Percentiles rank a stretch among this genome's conserved stretches.
These are phyloP conservation scores for Nitzschia sp. DNA, from an alignment of 108 stramenopile species.

Conservation along the genomic window DNA sequence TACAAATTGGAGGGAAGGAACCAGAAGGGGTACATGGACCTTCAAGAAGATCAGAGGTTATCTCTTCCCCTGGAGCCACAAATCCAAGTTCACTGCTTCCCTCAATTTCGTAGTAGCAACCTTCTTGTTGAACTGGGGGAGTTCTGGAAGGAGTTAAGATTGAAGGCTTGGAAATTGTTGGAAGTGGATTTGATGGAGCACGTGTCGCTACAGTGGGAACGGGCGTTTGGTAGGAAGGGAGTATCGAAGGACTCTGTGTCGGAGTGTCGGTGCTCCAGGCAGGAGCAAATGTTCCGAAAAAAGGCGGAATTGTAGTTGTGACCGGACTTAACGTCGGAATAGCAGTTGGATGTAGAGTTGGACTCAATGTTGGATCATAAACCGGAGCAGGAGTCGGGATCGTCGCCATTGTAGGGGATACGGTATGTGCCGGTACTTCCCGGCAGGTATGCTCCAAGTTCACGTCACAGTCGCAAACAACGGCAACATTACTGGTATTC, in stretches of 20 bases:
- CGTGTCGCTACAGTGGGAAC: background rate
- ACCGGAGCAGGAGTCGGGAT: background rate
- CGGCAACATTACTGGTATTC: background rate
- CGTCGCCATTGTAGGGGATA: background rate
- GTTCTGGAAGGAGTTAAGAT: slow-evolving; percentile 8
- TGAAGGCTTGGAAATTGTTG: slow-evolving; percentile 13
- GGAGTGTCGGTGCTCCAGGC: background rate
- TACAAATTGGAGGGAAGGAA: slow-evolving; percentile 3
- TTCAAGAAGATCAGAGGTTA: background rate
- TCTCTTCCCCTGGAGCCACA: background rate
- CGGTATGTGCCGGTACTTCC: background rate
- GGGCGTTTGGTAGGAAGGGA: background rate
- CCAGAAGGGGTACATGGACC: slow-evolving; percentile 1
- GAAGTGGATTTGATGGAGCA: background rate
- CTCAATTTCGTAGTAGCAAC: background rate
- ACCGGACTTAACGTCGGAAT: background rate
- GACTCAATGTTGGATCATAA: background rate
- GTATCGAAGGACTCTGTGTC: background rate
- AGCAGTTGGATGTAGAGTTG: background rate
- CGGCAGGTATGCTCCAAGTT: slow-evolving; percentile 1
- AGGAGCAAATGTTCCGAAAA: background rate
- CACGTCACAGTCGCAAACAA: background rate
- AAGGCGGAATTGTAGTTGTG: background rate
- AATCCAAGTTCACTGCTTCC: background rate
- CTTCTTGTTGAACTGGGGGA: slow-evolving; percentile 5